Conservation (phyloP, 345 rosid genomes). For the Nephelium lappaceum region DNA sequence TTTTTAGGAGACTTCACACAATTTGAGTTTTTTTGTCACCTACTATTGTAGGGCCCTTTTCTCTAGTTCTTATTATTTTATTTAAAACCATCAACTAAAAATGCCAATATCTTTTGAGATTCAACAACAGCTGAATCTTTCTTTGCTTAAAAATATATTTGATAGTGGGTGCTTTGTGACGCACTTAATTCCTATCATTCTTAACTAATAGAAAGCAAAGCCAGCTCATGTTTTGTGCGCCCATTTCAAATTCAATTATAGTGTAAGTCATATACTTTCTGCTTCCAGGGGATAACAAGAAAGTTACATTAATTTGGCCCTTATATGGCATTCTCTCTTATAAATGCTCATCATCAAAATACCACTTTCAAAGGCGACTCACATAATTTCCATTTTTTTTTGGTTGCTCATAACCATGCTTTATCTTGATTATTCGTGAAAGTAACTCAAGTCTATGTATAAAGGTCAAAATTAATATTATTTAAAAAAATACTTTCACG, state of each 20-base stretch:
- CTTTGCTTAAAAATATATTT: not conserved
- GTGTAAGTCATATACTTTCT: not conserved
- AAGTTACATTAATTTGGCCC: not conserved
- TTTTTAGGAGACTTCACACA: constrained; percentile 36
- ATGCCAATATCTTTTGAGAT: constrained; percentile 11
- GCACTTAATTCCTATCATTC: not conserved
- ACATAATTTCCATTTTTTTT: not conserved
- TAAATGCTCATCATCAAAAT: not conserved
- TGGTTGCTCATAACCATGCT: not conserved
- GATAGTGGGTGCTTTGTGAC: not conserved
- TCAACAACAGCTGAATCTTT: constrained; percentile 24
- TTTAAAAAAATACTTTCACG: too few relatives aligned
- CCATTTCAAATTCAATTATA: not conserved
- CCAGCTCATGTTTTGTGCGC: not conserved
- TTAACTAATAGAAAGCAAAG: not conserved
- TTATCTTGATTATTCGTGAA: too few relatives aligned
- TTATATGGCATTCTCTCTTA: not conserved
- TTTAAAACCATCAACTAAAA: constrained; percentile 7
- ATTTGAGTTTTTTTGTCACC: constrained; percentile 31
- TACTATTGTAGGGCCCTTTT: constrained; percentile 17
- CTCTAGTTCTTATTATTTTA: not conserved
- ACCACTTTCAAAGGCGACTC: not conserved
- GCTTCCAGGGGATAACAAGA: not conserved
- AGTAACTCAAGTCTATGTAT: too few relatives aligned
- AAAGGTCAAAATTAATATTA: too few relatives aligned